These are phyloP conservation scores for Mycosphaerelloides madeirae DNA, from an alignment of 2,329 filamentous ascomycete species.

Conservation along the genomic window DNA sequence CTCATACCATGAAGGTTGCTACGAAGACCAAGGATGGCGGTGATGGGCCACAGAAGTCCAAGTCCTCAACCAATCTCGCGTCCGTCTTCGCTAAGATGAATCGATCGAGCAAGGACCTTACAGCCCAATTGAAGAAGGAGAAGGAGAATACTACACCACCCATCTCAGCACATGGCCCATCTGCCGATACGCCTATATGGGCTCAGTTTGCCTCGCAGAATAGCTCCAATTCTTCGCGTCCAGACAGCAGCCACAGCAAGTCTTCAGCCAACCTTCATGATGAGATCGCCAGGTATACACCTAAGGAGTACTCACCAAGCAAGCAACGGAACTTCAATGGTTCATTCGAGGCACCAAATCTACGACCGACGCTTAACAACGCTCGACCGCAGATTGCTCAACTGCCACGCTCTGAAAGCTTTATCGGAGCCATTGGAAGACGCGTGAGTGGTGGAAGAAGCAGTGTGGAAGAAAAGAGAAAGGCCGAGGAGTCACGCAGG, in stretches of 20 bases:
- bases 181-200: constrained; percentile 67
- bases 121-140: constrained; percentile 54
- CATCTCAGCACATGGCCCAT: constrained; percentile 38
- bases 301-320: constrained; percentile 55
- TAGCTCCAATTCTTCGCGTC: constrained; percentile 26
- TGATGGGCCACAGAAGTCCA: constrained; percentile 58
- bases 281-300: constrained; percentile 56
- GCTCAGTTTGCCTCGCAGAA: constrained; percentile 60
- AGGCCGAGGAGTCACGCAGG: constrained; percentile 23
- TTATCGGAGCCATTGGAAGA: constrained; percentile 25
- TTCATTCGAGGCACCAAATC: constrained; percentile 35
- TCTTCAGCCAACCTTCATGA: constrained; percentile 45
- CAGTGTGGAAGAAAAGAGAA: constrained; percentile 23
- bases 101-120: constrained; percentile 58
- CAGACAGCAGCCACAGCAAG: constrained; percentile 44
- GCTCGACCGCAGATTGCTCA: constrained; percentile 28
- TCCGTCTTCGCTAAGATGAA: constrained; percentile 70
- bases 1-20: constrained; percentile 25
- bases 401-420: constrained; percentile 14
- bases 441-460: constrained; percentile 23
- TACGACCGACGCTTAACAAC: constrained; percentile 41
- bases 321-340: constrained; percentile 57
- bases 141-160: constrained; percentile 77
- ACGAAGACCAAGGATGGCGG: constrained; percentile 38
- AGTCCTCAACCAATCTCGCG: constrained; percentile 78